Evolutionary conservation across 208 protist species (phyloP).

Genomic region (Leptomonas pyrrhocoris): DNA sequence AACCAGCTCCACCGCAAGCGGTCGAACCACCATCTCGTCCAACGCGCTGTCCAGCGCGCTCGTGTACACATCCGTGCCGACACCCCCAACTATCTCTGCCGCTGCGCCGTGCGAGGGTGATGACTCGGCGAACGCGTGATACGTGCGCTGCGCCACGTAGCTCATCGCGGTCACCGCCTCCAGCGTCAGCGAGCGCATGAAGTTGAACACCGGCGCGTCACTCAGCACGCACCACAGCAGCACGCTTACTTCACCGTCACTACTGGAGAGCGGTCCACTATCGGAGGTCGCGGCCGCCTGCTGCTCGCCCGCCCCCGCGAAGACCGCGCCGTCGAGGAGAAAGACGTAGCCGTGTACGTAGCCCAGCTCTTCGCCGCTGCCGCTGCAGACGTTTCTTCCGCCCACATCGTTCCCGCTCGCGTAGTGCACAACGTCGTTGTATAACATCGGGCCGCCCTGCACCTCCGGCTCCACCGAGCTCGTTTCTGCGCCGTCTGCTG

Average conservation of each 20-base stretch:
- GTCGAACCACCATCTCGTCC: conserved; percentile 32
- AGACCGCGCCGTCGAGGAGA: conserved; percentile 33
- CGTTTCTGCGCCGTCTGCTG: neutral
- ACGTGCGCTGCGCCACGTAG: conserved; percentile 26
- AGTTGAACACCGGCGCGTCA: conserved; percentile 51
- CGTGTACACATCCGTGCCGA: conserved; percentile 5
- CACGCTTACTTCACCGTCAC: conserved; percentile 28
- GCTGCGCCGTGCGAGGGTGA: neutral
- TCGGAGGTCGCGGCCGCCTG: neutral
- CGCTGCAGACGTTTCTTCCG: neutral
- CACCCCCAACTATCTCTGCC: neutral
- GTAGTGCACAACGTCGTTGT: conserved; percentile 31
- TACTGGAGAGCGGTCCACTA: neutral
- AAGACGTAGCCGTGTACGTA: conserved; percentile 64
- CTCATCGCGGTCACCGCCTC: conserved; percentile 42
- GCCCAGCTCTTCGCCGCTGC: conserved; percentile 10
- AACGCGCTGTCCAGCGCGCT: conserved; percentile 17
- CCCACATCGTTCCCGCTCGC: conserved; percentile 3
- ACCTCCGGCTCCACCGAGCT: conserved; percentile 4
- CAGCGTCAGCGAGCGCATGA: conserved; percentile 52
- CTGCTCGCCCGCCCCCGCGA: conserved; percentile 7
- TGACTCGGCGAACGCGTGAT: conserved; percentile 3
- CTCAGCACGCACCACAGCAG: conserved; percentile 57
- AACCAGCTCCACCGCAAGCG: conserved; percentile 33
- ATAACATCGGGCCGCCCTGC: conserved; percentile 37